A percentile compares a stretch with the other conserved stretches of the same genome.
Evolutionary conservation across 768 basidiomycete genomes (phyloP).

Genomic region (Pisolithus orientalis): DNA sequence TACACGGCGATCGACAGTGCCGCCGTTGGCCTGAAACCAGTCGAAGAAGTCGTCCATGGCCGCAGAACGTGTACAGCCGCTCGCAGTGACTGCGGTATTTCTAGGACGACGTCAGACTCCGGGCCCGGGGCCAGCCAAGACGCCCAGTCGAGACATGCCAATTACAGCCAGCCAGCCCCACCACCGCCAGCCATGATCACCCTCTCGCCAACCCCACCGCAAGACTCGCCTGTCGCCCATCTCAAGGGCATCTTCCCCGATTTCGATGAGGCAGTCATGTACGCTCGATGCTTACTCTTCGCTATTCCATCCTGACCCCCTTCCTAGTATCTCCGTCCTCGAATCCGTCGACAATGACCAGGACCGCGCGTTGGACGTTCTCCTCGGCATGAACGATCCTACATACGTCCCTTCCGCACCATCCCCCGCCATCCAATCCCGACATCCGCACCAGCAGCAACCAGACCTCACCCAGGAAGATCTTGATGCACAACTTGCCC

Average conservation of each 20-base stretch:
- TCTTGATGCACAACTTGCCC: conserved; percentile 75
- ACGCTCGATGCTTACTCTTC: conserved; percentile 18
- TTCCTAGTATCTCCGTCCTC: conserved; percentile 56
- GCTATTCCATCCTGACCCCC: neutral
- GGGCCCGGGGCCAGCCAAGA: too few species aligned
- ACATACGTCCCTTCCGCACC: conserved; percentile 44
- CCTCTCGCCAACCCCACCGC: conserved; percentile 9
- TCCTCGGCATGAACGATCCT: conserved; percentile 85
- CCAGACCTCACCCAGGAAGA: conserved; percentile 51
- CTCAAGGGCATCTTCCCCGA: conserved; percentile 73
- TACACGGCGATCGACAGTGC: conserved; percentile 37
- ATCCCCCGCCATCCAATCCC: neutral
- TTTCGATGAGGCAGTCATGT: conserved; percentile 72
- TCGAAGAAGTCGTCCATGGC: conserved; percentile 32
- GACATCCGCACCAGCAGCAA: neutral
- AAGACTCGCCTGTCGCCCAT: conserved; percentile 44
- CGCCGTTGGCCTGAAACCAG: conserved; percentile 58
- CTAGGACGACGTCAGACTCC: too few species aligned
- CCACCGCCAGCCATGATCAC: neutral
- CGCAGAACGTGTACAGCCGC: neutral
- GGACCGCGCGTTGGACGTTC: conserved; percentile 67
- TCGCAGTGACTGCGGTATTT: neutral
- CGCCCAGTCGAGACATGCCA: too few species aligned
- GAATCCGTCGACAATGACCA: conserved; percentile 67
- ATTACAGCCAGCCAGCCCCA: neutral